Percentiles rank a stretch among this genome's conserved stretches.
These are phyloP conservation scores for Trichophyton benhamiae DNA, from an alignment of 2,329 filamentous ascomycete species.

Conservation along the genomic window DNA sequence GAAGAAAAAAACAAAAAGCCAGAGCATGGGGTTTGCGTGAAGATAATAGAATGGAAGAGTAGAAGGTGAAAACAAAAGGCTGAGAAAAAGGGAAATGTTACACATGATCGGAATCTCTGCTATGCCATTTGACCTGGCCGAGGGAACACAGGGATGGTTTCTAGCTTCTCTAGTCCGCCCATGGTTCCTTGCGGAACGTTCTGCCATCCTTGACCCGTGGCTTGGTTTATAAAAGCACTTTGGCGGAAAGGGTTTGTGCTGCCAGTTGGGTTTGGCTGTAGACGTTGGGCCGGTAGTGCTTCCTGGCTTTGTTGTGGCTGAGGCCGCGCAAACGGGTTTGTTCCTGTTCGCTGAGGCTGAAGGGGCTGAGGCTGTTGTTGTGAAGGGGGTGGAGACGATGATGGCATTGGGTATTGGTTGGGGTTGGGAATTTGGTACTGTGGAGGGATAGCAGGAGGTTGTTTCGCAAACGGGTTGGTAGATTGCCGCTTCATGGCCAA, in stretches of 20 bases:
- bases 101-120: background rate
- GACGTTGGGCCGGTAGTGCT: slow-evolving; percentile 26
- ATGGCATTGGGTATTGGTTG: slow-evolving; percentile 32
- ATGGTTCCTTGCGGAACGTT: slow-evolving; percentile 61
- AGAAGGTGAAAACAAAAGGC: background rate
- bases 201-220: slow-evolving; percentile 83
- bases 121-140: slow-evolving; percentile 47
- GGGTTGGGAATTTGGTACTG: slow-evolving; percentile 19
- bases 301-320: slow-evolving; percentile 22
- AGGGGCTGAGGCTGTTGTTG: slow-evolving; percentile 35
- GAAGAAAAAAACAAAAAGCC: background rate
- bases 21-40: background rate
- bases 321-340: slow-evolving; percentile 56
- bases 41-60: background rate
- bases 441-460: slow-evolving; percentile 23
- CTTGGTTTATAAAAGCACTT: slow-evolving; percentile 76
- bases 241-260: slow-evolving; percentile 93
- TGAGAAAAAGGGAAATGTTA: too few relatives aligned
- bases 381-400: slow-evolving; percentile 31
- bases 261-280: slow-evolving; percentile 68
- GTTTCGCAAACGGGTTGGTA: slow-evolving; percentile 80
- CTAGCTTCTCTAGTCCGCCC: slow-evolving; percentile 59
- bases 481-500: slow-evolving; percentile 48
- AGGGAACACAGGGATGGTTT: slow-evolving; percentile 76
- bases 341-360: slow-evolving; percentile 52